Base-by-base conservation (phyloP, 129 eudicot genomes). In the Flaveria ramosissima region DNA sequence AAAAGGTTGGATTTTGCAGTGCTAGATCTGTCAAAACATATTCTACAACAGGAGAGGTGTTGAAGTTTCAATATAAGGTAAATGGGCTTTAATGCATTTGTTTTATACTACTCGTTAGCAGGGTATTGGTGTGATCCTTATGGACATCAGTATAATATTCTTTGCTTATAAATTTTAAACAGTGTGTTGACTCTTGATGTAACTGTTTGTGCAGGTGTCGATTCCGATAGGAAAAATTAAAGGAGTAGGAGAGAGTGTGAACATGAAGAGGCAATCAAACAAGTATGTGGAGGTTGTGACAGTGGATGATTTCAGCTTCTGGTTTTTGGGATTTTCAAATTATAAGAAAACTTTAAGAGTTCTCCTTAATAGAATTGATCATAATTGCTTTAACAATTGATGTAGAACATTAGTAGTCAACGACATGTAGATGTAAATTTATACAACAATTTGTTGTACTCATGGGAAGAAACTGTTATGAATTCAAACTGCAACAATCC, bases 1-100 rank as follows among this genome's bases (percentile, higher is more conserved):
- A 81, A 67, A 81, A 81, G 68, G 78, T 85, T 52, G 85, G 83
- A 39, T 85, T 81, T 26, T 81, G 83, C 61, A 85, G 88, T 73
- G 41, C 43, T 16, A 78, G 55, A 16, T 47, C 78, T 65, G 50
- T 85, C 48, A 79, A 78, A 85, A 74, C 76, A 17, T 82, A 74
- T 78, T 73, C 89, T 16, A 61, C 81, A 21, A 74, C 52, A 13
- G 85, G 83, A n/a, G 60, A 78, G 51, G 19, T 67, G 66, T 23
- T 81, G 14, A 85, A 79, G 82, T 62, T 68, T 26, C 80, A 72
- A 59, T 77, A 81, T 57, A 80, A 81, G 80, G 79, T 63, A 77
- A 12, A 24, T 36, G 30, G 56, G 7, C 50, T 17, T 39, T 48
- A 11, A 23, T 16, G 30, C 30, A 47, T 17, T 62, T 61, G 10